Evolutionary conservation across 139 green algal genomes (phyloP), one percentile per base, ranked within the genome.

Genomic region (Picochlorum sp.): DNA sequence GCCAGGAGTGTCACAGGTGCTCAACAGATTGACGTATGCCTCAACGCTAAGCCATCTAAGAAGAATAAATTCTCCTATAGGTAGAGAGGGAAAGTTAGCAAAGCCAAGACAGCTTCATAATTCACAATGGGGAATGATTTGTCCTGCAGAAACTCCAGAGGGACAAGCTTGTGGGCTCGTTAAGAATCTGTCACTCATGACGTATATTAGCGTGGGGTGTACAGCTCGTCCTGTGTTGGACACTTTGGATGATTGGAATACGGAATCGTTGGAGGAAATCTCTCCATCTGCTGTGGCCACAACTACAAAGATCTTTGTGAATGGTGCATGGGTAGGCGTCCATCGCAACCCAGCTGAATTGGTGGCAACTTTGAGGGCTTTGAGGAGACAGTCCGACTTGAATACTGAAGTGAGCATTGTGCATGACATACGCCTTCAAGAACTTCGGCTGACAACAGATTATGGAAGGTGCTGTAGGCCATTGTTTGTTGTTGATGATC

Each of bases 21-120:
- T 99, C 24, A 96, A 97, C 69, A 76, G 94, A 18, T 78, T 99
- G 13, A 92, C 94, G 1, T 99, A 92, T 68, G 90, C 90, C 0
- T 95, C 88, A 18, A 97, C 92, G 21, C 76, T 99, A 38, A 92
- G 79, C 1, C 94, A 99, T 69, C 70, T 99, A 74, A 84, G 94
- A 34, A 87, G 94, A 63, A 88, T 98, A 67, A 98, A 97, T 85
- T 96, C 86, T 0, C 94, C 92, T 41, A 97, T 98, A 24, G 94
- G 85, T n/a, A 80, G 86, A 1, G 87, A 93, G 77, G 88, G 88
- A 68, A 96, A 95, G 77, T 80, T 94, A 30, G 85, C 86, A 49
- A 98, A 98, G 85, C 94, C 94, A 3, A 85, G 94, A 20, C 92
- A 99, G 86, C 85, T 99, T 75, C 94, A 99, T 88, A 98, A 94